Evolutionary conservation across 768 basidiomycete species (phyloP).

Genomic region (Pleurotus cornucopiae): DNA sequence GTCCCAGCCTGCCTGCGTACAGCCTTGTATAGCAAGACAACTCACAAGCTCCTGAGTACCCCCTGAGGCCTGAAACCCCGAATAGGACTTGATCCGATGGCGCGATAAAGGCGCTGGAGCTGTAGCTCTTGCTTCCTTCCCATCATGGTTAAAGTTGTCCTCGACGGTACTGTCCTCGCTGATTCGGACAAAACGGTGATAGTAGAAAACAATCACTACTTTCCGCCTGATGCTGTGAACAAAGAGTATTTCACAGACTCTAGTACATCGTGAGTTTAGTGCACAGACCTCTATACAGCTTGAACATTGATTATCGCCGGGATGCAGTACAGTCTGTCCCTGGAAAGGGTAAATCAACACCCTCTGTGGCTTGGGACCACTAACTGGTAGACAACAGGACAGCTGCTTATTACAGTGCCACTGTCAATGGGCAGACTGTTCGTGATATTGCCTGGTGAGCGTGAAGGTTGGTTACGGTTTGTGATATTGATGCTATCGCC

Average conservation of each 20-base stretch:
- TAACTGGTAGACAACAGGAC: conserved; percentile 27
- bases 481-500: background rate
- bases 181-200: conserved; percentile 49
- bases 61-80: too few species aligned
- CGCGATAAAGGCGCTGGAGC: too few species aligned
- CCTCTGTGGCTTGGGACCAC: too few species aligned
- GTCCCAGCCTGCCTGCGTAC: too few species aligned
- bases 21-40: too few species aligned
- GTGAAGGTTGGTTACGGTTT: background rate
- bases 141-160: conserved; percentile 43
- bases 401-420: conserved; percentile 64
- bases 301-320: background rate
- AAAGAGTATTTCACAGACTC: conserved; percentile 45
- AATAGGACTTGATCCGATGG: too few species aligned
- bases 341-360: conserved; percentile 64
- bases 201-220: conserved; percentile 72
- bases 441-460: conserved; percentile 66
- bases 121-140: background rate
- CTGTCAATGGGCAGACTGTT: conserved; percentile 41
- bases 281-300: background rate
- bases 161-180: conserved; percentile 52
- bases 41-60: too few species aligned
- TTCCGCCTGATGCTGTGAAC: conserved; percentile 55
- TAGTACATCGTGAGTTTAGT: conserved; percentile 41
- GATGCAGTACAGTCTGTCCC: conserved; percentile 45